These are phyloP conservation scores for Metschnikowia kofuensis DNA, from an alignment of 805 yeast species.

Conservation along the genomic window DNA sequence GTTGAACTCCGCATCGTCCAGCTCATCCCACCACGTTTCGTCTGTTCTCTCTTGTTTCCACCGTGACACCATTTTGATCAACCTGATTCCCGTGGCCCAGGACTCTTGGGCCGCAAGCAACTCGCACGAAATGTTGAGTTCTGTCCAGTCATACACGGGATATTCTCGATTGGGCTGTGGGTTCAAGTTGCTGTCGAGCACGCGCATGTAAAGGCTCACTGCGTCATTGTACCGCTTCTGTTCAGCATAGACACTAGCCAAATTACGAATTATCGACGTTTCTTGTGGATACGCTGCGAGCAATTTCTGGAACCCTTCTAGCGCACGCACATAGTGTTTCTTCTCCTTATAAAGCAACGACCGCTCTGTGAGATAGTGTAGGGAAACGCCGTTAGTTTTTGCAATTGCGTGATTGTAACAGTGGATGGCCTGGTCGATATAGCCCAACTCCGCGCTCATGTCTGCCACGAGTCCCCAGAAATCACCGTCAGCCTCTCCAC, in stretches of 20 bases:
- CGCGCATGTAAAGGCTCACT: slow-evolving; percentile 61
- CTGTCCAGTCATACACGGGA: slow-evolving; percentile 81
- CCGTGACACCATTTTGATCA: slow-evolving; percentile 69
- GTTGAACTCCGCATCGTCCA: slow-evolving; percentile 83
- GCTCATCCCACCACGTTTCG: slow-evolving; percentile 67
- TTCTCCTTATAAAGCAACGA: slow-evolving; percentile 65
- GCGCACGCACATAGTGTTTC: slow-evolving; percentile 66
- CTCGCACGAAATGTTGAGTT: slow-evolving; percentile 79
- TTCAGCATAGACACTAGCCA: slow-evolving; percentile 49
- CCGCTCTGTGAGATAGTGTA: slow-evolving; percentile 56
- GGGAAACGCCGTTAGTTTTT: slow-evolving; percentile 21
- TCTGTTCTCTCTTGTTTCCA: slow-evolving; percentile 74
- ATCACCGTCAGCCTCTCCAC: slow-evolving; percentile 69
- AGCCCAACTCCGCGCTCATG: slow-evolving; percentile 61
- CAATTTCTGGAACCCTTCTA: slow-evolving; percentile 66
- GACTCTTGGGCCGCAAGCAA: slow-evolving; percentile 68
- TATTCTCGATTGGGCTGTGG: slow-evolving; percentile 29
- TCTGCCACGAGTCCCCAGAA: slow-evolving; percentile 80
- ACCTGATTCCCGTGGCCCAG: slow-evolving; percentile 59
- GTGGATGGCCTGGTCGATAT: slow-evolving; percentile 70
- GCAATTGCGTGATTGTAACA: slow-evolving; percentile 69
- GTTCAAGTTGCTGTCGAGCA: slow-evolving; percentile 57
- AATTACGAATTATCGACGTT: slow-evolving; percentile 55
- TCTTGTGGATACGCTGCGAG: slow-evolving; percentile 56
- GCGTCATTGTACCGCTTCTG: slow-evolving; percentile 70